Evolutionary conservation across 495 filamentous ascomycete genomes (phyloP), one percentile per base, ranked within the genome.

Genomic region (Neurospora tetraspora): DNA sequence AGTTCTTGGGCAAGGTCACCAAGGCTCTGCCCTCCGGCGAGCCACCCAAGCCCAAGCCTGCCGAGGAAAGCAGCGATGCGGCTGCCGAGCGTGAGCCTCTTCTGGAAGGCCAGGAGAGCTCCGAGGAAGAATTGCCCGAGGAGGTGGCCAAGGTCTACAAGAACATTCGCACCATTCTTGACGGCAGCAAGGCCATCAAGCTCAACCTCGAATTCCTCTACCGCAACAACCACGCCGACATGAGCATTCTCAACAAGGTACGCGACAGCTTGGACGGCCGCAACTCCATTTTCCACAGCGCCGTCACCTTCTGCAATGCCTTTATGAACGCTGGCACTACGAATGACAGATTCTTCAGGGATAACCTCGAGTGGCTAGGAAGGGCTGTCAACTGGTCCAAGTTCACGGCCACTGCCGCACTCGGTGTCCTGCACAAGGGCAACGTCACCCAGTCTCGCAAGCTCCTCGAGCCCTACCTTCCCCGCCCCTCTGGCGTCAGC

Each of bases 301-400:
- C 94, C 1, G 93, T 98, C 45, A 98, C 96, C 0, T 93, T 99
- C 74, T 95, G 96, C 73, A 98, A 98, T 79, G 96, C 94, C 14
- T 98, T 99, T 81, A 99, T 98, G 95, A 96, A 99, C 77, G 93
- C 96, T n/a, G 96, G 96, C 40, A 98, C 96, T 9, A 98, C 95
- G 0, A 94, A 95, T 74, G 96, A 98, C 81, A 93, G 92, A 76
- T 99, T 98, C 84, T 98, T 98, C 86, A 88, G 96, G 3, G 94
- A 98, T 75, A 99, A 98, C 74, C 82, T 99, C 37, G 96, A 99
- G 69, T 99, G 96, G 96, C 87, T 99, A 10, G 93, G 94, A 39
- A 99, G 98, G 84, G 96, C 96, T 61, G 93, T 98, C 18, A 99
- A 99, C 83, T 99, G 96, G 96, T 98, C 96, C 72, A 99, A 99